Conservation (phyloP, 2,329 filamentous ascomycete species). For the Pseudogymnoascus sp. region DNA sequence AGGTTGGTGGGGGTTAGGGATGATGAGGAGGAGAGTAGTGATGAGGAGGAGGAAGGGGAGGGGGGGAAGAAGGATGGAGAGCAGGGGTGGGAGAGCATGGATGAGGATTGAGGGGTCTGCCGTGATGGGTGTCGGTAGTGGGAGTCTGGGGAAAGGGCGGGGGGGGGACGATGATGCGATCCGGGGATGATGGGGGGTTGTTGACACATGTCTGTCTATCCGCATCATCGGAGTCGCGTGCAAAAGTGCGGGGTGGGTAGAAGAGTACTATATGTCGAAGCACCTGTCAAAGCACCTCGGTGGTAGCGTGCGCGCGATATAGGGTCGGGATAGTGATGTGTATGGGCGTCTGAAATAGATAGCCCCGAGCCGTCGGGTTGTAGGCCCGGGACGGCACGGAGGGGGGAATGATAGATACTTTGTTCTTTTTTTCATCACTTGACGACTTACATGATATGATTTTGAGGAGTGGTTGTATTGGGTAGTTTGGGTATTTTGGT, state of each 20-base stretch:
- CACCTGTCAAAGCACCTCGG: neutral
- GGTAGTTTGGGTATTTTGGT: neutral
- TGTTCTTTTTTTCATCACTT: neutral
- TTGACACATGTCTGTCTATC: neutral
- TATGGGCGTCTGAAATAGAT: neutral
- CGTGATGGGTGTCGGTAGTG: no score
- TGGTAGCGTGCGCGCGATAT: neutral
- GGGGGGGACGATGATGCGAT: no score
- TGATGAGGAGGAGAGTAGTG: slow-evolving; percentile 57
- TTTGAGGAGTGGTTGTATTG: neutral
- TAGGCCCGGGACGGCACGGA: neutral
- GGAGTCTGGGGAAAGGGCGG: neutral
- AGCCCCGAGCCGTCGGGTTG: neutral
- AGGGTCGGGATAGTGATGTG: neutral
- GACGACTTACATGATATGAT: neutral
- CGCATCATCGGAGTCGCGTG: neutral
- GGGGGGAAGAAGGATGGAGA: slow-evolving; percentile 40
- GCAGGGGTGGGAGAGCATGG: slow-evolving; percentile 45
- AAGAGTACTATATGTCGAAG: neutral
- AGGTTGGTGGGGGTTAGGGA: slow-evolving; percentile 66
- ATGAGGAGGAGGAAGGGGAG: slow-evolving; percentile 48
- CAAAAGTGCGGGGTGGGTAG: neutral
- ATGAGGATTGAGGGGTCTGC: slow-evolving; percentile 26
- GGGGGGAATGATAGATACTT: neutral
- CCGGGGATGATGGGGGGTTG: neutral